Conservation (phyloP, 106 monocot species). For the Dendrobium nobile region DNA sequence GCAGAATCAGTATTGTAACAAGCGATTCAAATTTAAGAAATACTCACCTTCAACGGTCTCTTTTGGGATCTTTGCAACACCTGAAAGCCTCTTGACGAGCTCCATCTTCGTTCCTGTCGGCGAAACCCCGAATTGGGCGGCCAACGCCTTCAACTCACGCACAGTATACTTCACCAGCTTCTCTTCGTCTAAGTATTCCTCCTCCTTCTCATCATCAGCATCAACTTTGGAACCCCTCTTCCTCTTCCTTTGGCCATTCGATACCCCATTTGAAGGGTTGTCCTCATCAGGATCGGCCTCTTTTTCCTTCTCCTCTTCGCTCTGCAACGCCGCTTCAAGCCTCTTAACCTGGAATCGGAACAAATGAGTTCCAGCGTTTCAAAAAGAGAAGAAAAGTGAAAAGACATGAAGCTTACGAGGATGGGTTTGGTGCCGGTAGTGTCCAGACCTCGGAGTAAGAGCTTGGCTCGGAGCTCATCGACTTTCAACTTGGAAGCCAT, state of each 20-base stretch:
- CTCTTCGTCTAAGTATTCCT: slow-evolving; percentile 14
- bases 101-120: slow-evolving; percentile 43
- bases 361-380: not conserved
- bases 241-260: slow-evolving; percentile 28
- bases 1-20: not conserved
- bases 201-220: not conserved
- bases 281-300: not conserved
- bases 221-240: slow-evolving; percentile 2
- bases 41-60: slow-evolving; percentile 4
- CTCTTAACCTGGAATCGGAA: slow-evolving; percentile 35
- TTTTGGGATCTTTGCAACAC: slow-evolving; percentile 13
- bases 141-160: slow-evolving; percentile 33
- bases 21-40: not conserved
- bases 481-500: slow-evolving; percentile 51
- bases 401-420: slow-evolving; percentile 25
- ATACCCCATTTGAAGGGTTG: not conserved
- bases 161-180: slow-evolving; percentile 35
- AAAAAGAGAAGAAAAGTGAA: slow-evolving; percentile 1
- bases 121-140: slow-evolving; percentile 27
- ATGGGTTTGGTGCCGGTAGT: slow-evolving; percentile 43
- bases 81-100: slow-evolving; percentile 42
- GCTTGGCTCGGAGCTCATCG: slow-evolving; percentile 61
- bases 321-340: slow-evolving; percentile 37
- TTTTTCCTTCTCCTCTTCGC: slow-evolving; percentile 33
- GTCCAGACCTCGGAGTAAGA: slow-evolving; percentile 45